phyloP scores from a whole-genome alignment of 1,284 basidiomycete genomes.

The Coriolopsis trogii region DNA sequence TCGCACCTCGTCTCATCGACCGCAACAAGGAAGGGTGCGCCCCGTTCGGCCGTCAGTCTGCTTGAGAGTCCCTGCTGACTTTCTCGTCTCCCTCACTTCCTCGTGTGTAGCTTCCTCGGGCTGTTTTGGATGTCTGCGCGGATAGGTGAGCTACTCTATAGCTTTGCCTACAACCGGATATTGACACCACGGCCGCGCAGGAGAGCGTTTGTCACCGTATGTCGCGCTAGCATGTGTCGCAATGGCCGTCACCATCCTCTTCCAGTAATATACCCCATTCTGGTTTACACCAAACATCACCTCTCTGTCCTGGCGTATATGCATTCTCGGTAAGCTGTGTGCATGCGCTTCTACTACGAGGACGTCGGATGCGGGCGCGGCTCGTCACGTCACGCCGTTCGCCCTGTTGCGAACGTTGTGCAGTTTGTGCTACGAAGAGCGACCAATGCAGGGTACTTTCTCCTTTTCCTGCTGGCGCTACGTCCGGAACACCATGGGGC shows the following conservation, averaged over 20 bases:
- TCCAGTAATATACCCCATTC: slow-evolving; percentile 27
- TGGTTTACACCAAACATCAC: not conserved
- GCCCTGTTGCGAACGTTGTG: too few relatives aligned
- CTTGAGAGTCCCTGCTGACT: not conserved
- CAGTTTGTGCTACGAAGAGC: too few relatives aligned
- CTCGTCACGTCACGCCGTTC: too few relatives aligned
- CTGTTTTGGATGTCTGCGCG: slow-evolving; percentile 93
- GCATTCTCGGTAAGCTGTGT: too few relatives aligned
- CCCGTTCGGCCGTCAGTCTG: not conserved
- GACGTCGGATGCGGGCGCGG: too few relatives aligned
- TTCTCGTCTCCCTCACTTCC: not conserved
- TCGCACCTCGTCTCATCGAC: slow-evolving; percentile 89
- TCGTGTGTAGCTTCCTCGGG: slow-evolving; percentile 71
- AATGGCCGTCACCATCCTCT: slow-evolving; percentile 42
- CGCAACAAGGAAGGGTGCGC: slow-evolving; percentile 93
- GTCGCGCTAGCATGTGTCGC: slow-evolving; percentile 65
- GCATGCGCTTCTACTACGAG: too few relatives aligned
- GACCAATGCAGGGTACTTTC: too few relatives aligned
- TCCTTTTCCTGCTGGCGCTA: too few relatives aligned
- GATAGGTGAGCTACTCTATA: slow-evolving; percentile 64
- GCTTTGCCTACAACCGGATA: too few relatives aligned
- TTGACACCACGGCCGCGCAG: slow-evolving; percentile 39
- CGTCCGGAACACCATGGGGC: too few relatives aligned
- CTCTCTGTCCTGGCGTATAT: too few relatives aligned
- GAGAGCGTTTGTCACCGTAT: slow-evolving; percentile 70